phyloP scores from a whole-genome alignment of 768 basidiomycete species.

The Tricholoma hemisulphureum region DNA sequence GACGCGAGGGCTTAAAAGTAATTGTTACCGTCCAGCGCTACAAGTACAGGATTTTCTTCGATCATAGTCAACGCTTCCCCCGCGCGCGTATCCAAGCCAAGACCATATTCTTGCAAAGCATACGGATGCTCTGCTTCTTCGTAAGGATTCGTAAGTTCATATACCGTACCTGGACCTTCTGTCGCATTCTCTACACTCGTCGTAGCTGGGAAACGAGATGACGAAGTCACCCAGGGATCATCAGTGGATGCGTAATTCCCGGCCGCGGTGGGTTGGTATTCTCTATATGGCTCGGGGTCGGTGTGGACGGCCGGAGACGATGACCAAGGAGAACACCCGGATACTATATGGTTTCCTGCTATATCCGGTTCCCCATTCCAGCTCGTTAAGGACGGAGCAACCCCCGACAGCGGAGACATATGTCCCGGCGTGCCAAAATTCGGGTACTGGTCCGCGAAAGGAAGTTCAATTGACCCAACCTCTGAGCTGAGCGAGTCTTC shows the following conservation, averaged over 20 bases:
- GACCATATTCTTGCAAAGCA: conserved; percentile 5
- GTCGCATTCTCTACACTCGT: background rate
- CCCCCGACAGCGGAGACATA: conserved; percentile 29
- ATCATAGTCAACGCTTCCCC: conserved; percentile 6
- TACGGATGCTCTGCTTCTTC: background rate
- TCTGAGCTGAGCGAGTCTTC: conserved; percentile 13
- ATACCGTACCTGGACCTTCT: conserved; percentile 7
- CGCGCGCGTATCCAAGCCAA: background rate
- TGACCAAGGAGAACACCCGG: conserved; percentile 4
- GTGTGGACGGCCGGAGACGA: conserved; percentile 4
- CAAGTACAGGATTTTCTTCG: conserved; percentile 21
- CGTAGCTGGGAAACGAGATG: background rate
- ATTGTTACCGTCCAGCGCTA: conserved; percentile 27
- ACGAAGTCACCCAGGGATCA: conserved; percentile 5
- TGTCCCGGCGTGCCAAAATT: conserved; percentile 8
- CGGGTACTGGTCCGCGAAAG: conserved; percentile 12
- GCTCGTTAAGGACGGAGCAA: conserved; percentile 37
- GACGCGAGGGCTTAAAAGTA: conserved; percentile 22
- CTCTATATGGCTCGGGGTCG: background rate
- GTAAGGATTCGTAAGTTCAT: conserved; percentile 1
- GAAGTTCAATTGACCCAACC: conserved; percentile 7
- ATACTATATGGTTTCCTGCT: conserved; percentile 4
- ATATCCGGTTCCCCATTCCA: conserved; percentile 35
- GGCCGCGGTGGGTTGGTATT: background rate
- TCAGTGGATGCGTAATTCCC: background rate